Base-by-base conservation (phyloP, 2,329 filamentous ascomycete genomes). In the Colletotrichum sp. region DNA sequence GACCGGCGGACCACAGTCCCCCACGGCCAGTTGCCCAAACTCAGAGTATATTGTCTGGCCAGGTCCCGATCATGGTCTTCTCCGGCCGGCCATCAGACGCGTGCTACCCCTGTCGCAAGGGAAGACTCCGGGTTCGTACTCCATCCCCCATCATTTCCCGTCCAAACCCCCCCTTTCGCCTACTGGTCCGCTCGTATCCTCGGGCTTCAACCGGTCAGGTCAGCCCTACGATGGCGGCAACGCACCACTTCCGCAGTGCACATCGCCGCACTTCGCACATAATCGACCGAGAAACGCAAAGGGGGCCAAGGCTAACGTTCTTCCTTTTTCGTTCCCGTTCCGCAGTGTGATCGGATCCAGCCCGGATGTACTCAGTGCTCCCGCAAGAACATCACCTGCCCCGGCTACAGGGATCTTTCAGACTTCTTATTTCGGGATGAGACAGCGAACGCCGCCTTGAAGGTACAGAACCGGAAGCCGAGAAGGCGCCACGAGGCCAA, bases 61-160 rank as follows among this genome's bases (percentile, higher is more conserved):
- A 68, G 22, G 15, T 52, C 9, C 39, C 32, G 19, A 70, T 19
- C 82, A 80, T 82, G 79, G 80, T 85, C 12, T 82, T 82, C 39
- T 80, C 79, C 32, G 81, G 81, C 36, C 78, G 77, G 16, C 81
- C 80, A 8, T 82, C 81, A 30, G 80, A 80, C 3, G 81, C 81
- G 5, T 82, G 81, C 55, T 78, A 78, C 59, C 74, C 79, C 39
- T 82, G 81, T 76, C 80, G 81, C 6, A 75, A 78, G 22, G 76
- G 72, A 72, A 78, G 81, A 72, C 74, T 79, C 25, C 80, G 78
- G 78, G 80, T 81, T 67, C 76, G 80, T 60, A 22, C 6, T 36
- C 63, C 71, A 71, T 65, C 48, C 27, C 69, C 61, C 61, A 60
- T 64, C 36, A 28, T 19, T 11, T 12, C 34, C 55, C 52, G n/a